Evolutionary conservation across 75 land plant genomes (phyloP).

Genomic region (Picea glauca): DNA sequence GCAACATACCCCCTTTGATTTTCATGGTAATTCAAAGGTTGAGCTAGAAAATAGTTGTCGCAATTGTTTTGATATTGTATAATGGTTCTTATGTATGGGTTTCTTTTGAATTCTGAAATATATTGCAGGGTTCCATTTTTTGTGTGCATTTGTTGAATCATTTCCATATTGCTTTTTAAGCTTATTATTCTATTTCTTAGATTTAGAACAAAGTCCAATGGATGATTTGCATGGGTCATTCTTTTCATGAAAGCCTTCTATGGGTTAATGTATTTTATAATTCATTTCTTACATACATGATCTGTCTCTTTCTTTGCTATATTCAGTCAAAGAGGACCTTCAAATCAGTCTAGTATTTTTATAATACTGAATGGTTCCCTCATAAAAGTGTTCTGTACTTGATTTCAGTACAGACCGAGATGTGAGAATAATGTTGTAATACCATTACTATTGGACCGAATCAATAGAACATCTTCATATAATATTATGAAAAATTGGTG

Average conservation of each 20-base stretch:
- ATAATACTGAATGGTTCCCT: no score
- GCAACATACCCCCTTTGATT: neutral
- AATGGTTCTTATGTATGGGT: neutral
- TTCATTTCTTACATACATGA: neutral
- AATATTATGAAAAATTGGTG: neutral
- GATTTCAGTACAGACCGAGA: neutral
- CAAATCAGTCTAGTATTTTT: no score
- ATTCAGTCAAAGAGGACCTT: neutral
- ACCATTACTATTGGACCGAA: neutral
- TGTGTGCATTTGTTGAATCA: neutral
- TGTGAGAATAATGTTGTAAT: neutral
- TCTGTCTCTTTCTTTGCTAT: conserved; percentile 2
- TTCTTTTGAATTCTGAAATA: neutral
- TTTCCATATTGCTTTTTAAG: neutral
- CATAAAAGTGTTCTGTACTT: neutral
- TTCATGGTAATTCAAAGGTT: neutral
- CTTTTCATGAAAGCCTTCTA: neutral
- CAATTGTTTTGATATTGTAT: neutral
- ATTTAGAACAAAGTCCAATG: neutral
- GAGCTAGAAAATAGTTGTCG: neutral
- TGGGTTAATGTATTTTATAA: neutral
- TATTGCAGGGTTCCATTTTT: neutral
- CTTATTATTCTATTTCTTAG: neutral
- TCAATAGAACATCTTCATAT: neutral
- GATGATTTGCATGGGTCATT: neutral